Base-by-base conservation (phyloP, 2,329 filamentous ascomycete species). In the Fusarium sambucinum region DNA sequence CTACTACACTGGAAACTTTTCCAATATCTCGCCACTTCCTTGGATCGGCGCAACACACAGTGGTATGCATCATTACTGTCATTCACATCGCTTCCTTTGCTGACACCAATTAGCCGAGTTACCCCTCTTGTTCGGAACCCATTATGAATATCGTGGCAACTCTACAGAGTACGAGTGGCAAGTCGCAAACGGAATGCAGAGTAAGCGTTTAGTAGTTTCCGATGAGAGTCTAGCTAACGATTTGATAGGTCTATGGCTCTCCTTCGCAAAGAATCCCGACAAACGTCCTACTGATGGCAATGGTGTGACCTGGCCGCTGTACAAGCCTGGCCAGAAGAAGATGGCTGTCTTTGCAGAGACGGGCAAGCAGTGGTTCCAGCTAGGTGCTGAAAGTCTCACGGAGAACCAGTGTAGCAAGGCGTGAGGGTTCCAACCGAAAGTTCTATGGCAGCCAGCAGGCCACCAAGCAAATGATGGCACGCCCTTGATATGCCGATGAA, bases 1-100 rank as follows among this genome's bases (percentile, higher is more conserved):
- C 11, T 62, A 62, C 2, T 62, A 62, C 23, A 62, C 57, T 2
- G 59, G 59, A 13, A 62, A 62, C 17, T 62, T 62, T 19, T 62
- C 57, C 6, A 62, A 62, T 5, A 62, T 62, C 5, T 47, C 47
- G 4, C 59, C 59, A 10, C 27, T 62, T 8, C 57, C 57, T 0
- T 62, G 59, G 59, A 62, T 62, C 0, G 59, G 59, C 11, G 59
- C 59, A 1, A 62, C 57, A 0, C 59, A 62, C 2, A 62, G 59
- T 1, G 57, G 59, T 61, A 62, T 9, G 35, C 30, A 1, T 1
- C 6, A 1, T 1, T 1, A 1, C 16, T 6, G 4, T 5, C 1
- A 0, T 4, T 1, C 1, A 5, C 6, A 4, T 0, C 0, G 3
- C 1, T 5, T n/a, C 2, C 10, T 1, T 0, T 46, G 19, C 56